Evolutionary conservation across 1,284 basidiomycete species (phyloP), one percentile per base, ranked within the genome.

Genomic region (Austroboletus novae-zelandiae): DNA sequence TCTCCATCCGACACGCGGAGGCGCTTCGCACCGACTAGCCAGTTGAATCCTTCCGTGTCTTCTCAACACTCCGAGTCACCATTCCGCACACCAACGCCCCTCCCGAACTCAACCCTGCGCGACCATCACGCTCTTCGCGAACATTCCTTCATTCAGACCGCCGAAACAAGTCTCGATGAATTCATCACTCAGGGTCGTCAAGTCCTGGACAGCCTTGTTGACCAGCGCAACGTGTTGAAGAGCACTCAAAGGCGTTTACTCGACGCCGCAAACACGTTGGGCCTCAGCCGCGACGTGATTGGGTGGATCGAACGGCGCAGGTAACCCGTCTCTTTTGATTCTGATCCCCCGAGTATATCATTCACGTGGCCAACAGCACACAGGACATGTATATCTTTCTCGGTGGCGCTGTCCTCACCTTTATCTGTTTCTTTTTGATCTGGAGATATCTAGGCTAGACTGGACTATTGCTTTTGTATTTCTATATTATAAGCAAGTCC

Each of bases 301-400:
- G 84, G 89, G 3, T 98, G 94, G 91, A 94, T 98, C 58, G 95
- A 98, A 66, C 80, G 86, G 58, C 77, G 94, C 68, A 95, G 91
- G 86, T 92, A 47, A 46, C 50, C 14, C 15, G 43, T 45, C 4
- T 13, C 17, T 31, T 14, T 20, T n/a, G 2, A 14, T 27, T n/a
- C 7, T n/a, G 2, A 14, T 27, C 17, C 7, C 36, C 41, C 20
- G 6, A 9, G 27, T 17, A 10, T 25, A 36, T 42, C 17, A 15
- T 40, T 69, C 41, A 57, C 59, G 27, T 49, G 29, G 10, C 59
- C 52, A 45, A 17, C 64, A 94, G 92, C 66, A 91, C 86, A 36
- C 93, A 95, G 68, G 94, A 98, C 65, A 91, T 87, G 75, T 94
- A 91, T 59, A 94, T 97, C 58, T 94, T 97, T 71, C 71, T 89